These are phyloP conservation scores for Dunaliella sp. DNA, from an alignment of 139 green algal species.

Conservation along the genomic window DNA sequence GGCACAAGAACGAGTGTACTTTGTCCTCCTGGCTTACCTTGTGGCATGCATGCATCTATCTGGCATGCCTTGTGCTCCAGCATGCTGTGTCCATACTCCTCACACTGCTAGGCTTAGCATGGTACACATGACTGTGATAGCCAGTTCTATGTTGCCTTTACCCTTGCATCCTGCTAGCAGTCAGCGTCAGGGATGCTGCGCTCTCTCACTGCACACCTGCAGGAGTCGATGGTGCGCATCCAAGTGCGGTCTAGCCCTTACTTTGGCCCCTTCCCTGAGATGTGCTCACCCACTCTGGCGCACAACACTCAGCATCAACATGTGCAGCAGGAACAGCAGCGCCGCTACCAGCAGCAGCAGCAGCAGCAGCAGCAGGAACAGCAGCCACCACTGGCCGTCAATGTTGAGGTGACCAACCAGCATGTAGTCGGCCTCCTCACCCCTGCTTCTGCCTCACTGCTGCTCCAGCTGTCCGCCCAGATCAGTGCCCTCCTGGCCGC, in stretches of 20 bases:
- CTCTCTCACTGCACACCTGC: no score
- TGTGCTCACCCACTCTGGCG: no score
- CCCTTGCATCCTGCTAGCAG: no score
- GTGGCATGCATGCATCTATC: no score
- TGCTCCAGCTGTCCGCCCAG: conserved; percentile 44
- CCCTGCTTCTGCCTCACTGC: conserved; percentile 36
- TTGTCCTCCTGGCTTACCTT: no score
- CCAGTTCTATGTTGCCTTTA: no score
- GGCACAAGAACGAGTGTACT: no score
- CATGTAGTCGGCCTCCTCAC: conserved; percentile 48
- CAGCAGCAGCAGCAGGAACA: background rate
- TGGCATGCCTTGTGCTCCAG: no score
- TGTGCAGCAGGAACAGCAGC: background rate
- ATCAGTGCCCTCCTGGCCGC: conserved; percentile 3
- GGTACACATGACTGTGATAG: no score
- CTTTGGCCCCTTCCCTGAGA: background rate
- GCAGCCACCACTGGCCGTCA: background rate
- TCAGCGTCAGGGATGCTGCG: no score
- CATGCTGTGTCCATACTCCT: no score
- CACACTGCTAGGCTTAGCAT: no score
- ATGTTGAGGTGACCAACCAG: conserved; percentile 49
- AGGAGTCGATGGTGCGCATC: conserved; percentile 36
- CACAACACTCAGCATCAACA: background rate
- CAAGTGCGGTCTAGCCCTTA: background rate
- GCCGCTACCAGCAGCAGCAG: background rate